Evolutionary conservation across 225 moss, liverwort and hornwort genomes (phyloP), one percentile per base, ranked within the genome.

Genomic region (Bryoerythrophyllum caledonicum): DNA sequence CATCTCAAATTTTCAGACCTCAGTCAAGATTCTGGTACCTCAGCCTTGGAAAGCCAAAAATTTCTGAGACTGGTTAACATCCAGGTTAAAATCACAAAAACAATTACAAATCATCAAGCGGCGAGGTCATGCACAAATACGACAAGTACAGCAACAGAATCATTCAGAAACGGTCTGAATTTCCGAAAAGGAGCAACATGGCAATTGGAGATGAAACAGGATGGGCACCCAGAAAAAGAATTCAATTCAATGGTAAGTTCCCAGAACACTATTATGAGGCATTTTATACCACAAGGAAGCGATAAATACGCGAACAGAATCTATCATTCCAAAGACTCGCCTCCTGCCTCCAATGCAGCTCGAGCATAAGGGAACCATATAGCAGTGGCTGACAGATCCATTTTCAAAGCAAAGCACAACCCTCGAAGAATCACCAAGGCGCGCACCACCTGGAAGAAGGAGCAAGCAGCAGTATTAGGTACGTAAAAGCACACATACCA

Each of bases 341-440:
- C 80, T 13, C 62, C 85, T 26, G 75, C 78, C 26, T 5, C 66
- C 60, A 88, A 78, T 17, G 88, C 88, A 70, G 75, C 57, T 85
- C 70, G 72, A 46, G 99, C 95, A 74, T 90, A 99, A 21, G 90
- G 84, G 37, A 89, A 85, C 99, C 99, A 99, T 27, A 99, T 83
- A 46, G 88, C 75, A 61, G 89, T 93, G 13, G 99, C 91, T 23
- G 95, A 93, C 58, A 99, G 60, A 63, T 99, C 88, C 99, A 99
- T 93, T 67, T 87, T 87, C 52, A 99, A 88, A 3, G 82, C 88
- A 81, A 86, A 95, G 79, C 99, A 99, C 82, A 99, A 68, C 55
- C 99, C 99, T 69, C 99, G 87, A 48, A 99, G 84, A 28, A 99
- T 88, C 46, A 99, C 99, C 68, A 99, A 82, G n/a, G 94, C 84